Evolutionary conservation across 2,329 filamentous ascomycete genomes (phyloP).

Genomic region (Xylariaceae sp.): DNA sequence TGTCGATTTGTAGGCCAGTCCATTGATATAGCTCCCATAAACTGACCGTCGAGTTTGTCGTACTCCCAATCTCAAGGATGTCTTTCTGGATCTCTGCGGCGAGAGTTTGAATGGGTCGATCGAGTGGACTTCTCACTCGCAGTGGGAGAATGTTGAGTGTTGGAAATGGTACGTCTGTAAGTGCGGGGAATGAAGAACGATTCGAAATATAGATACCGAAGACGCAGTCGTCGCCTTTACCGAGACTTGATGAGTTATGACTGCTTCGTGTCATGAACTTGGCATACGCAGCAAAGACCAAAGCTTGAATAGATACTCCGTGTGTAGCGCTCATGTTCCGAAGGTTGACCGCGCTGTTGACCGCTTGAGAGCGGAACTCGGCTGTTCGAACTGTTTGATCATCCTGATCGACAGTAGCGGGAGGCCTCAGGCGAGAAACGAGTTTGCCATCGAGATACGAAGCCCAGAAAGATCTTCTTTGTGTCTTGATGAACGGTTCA

Average conservation of each 20-base stretch:
- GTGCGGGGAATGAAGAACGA: slow-evolving; percentile 50
- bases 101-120: slow-evolving; percentile 39
- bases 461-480: slow-evolving; percentile 41
- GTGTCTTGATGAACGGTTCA: slow-evolving; percentile 5
- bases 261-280: slow-evolving; percentile 33
- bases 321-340: slow-evolving; percentile 24
- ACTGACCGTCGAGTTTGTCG: slow-evolving; percentile 54
- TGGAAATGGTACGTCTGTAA: slow-evolving; percentile 54
- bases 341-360: slow-evolving; percentile 16
- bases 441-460: slow-evolving; percentile 37
- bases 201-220: slow-evolving; percentile 85
- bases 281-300: slow-evolving; percentile 72
- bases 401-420: background rate
- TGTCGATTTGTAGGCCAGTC: slow-evolving; percentile 68
- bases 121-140: slow-evolving; percentile 41
- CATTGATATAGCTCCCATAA: slow-evolving; percentile 70
- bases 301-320: slow-evolving; percentile 65
- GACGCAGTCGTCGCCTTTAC: slow-evolving; percentile 42
- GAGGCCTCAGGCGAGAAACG: background rate
- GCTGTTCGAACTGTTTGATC: slow-evolving; percentile 6
- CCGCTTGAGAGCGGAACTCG: slow-evolving; percentile 15
- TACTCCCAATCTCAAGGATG: slow-evolving; percentile 55
- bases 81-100: slow-evolving; percentile 66
- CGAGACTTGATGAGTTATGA: background rate
- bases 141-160: slow-evolving; percentile 79